Percentiles rank a stretch among this genome's conserved stretches.
Evolutionary conservation across 352 stramenopile species (phyloP).

Genomic region (Phytophthora podocarpi): DNA sequence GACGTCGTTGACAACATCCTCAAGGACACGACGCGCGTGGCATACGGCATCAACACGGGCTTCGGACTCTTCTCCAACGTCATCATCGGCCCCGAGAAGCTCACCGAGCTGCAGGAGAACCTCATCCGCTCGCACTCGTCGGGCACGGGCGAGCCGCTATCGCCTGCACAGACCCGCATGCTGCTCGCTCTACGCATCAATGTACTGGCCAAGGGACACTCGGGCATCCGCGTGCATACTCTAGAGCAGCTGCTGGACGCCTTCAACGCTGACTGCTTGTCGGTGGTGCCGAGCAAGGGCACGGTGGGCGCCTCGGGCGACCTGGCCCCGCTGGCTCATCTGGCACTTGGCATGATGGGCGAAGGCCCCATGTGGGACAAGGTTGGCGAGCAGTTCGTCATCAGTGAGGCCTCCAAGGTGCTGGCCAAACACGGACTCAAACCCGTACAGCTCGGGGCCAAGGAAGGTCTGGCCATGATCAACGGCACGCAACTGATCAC

Average conservation of each 20-base stretch:
- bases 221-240: conserved; percentile 78
- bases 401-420: conserved; percentile 62
- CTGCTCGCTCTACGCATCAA: conserved; percentile 90
- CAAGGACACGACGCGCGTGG: conserved; percentile 73
- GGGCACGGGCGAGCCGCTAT: conserved; percentile 79
- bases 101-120: conserved; percentile 88
- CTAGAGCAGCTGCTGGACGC: conserved; percentile 79
- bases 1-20: conserved; percentile 90
- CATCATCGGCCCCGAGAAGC: conserved; percentile 84
- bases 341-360: conserved; percentile 91
- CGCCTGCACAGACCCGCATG: conserved; percentile 81
- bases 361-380: conserved; percentile 90
- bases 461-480: conserved; percentile 92
- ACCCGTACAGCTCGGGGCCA: conserved; percentile 82
- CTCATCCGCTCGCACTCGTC: conserved; percentile 83
- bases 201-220: conserved; percentile 89
- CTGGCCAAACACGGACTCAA: conserved; percentile 73
- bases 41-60: conserved; percentile 93
- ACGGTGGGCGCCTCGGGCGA: conserved; percentile 90
- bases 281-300: conserved; percentile 82
- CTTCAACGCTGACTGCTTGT: conserved; percentile 89
- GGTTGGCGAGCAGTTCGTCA: conserved; percentile 54
- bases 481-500: conserved; percentile 93
- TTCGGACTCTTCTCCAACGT: conserved; percentile 93
- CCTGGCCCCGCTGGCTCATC: conserved; percentile 83